phyloP scores from a whole-genome alignment of 352 stramenopile genomes.

The Pythium sp. region DNA sequence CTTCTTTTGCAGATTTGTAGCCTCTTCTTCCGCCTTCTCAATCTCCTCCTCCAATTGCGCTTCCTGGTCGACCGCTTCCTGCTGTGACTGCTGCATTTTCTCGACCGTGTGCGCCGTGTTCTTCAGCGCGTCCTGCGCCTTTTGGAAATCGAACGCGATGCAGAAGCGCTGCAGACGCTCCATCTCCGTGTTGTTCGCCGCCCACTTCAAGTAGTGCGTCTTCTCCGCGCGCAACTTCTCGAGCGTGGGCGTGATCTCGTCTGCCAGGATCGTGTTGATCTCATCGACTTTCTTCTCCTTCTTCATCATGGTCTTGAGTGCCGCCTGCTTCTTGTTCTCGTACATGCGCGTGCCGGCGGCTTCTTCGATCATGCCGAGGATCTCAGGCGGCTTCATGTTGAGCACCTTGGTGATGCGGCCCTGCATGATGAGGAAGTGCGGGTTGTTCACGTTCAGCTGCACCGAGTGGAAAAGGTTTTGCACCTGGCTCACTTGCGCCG shows the following conservation, averaged over 20 bases:
- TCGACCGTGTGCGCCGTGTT: conserved; percentile 88
- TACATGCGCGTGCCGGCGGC: conserved; percentile 99
- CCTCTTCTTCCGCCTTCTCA: conserved; percentile 81
- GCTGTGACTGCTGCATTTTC: conserved; percentile 85
- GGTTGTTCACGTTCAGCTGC: conserved; percentile 99
- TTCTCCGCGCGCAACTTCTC: conserved; percentile 97
- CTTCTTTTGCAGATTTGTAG: conserved; percentile 71
- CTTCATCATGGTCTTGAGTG: conserved; percentile 99
- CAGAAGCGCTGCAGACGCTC: conserved; percentile 97
- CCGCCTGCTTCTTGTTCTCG: conserved; percentile 98
- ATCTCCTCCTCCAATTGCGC: conserved; percentile 62
- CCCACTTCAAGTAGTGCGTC: conserved; percentile 98
- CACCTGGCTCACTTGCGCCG: conserved; percentile 96
- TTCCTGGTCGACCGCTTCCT: conserved; percentile 59
- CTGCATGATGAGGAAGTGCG: conserved; percentile 99
- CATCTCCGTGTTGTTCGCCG: conserved; percentile 98
- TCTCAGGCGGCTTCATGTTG: conserved; percentile 99
- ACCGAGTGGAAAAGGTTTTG: conserved; percentile 99
- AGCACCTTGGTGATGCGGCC: conserved; percentile 98
- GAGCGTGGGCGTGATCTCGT: conserved; percentile 99
- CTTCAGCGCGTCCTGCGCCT: conserved; percentile 83
- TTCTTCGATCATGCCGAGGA: conserved; percentile 99
- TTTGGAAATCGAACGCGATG: conserved; percentile 94
- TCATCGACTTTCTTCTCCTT: conserved; percentile 99
- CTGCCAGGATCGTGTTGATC: conserved; percentile 96